Base-by-base conservation (phyloP, 306 rosid genomes). In the Pachyrhizus erosus region DNA sequence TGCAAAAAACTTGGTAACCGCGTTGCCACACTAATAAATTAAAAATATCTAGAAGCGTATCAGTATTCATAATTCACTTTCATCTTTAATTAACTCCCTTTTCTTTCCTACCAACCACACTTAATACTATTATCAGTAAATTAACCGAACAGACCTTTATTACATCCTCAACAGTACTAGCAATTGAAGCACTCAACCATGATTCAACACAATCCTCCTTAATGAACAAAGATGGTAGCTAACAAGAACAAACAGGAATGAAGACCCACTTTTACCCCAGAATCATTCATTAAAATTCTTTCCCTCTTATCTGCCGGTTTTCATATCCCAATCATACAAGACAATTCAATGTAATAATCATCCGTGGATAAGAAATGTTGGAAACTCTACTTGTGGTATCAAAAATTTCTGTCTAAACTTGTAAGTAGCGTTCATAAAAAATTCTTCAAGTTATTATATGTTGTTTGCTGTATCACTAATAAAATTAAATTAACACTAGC, bases 331-430 rank as follows among this genome's bases (percentile, higher is more conserved):
- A 24, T 65, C 76, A 62, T 54, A 40, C 33, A 60, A 7, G 20
- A 40, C 3, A 65, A 65, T 14, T 73, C 80, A 66, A 43, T 11
- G 58, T 58, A 69, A 37, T 20, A 61, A 74, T 37, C 18, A 66
- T 33, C 24, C 24, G 34, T 49, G 71, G 34, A 69, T 62, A 75
- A 13, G 61, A 55, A 76, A 80, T 76, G 62, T 52, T 73, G 46
- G 43, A 76, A 82, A 66, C 86, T 73, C 58, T 31, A 49, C 33
- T 31, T 61, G 27, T 46, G 83, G 51, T 60, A 60, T 78, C 37
- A 86, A 84, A 89, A 87, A 54, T 17, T 73, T 79, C 75, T 73
- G 61, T 79, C 72, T 20, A 74, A 27, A 74, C 77, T 75, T 51
- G 73, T 37, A 67, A 46, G 67, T 67, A 73, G 43, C 40, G 61